Evolutionary conservation across 1,284 basidiomycete genomes (phyloP), one percentile per base, ranked within the genome.

Genomic region (Leccinum fallax): DNA sequence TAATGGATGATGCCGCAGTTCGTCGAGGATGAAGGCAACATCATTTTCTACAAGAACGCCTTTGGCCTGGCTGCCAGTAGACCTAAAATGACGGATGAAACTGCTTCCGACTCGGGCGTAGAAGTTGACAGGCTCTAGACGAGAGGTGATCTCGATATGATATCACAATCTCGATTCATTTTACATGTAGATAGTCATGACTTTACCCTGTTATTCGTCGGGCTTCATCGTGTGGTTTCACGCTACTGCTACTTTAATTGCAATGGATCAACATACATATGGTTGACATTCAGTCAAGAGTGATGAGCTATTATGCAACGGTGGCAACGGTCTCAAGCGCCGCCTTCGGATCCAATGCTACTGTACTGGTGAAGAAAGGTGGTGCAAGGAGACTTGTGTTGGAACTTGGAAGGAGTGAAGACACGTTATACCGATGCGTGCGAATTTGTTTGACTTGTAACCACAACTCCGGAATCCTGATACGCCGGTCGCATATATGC

Each of bases 31-130:
- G 90, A 93, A 70, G 94, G 93, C 60, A 88, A 94, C 71, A 85
- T 97, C 65, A 75, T 95, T 61, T 97, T 98, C 82, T 98, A 89
- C 87, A 95, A 95, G 83, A 93, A 98, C 71, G 85, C 89, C 4
- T 67, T 81, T 43, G 95, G 95, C 66, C 78, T 96, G 61, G 92
- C 94, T 57, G 77, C 86, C 65, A 82, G 85, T 70, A 83, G 85
- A 66, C 87, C 91, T 19, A 81, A 84, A 65, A 85, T 86, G 69
- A 77, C 80, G 54, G 89, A 90, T 62, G 79, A 76, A 63, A 79
- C 80, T 57, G 86, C 87, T 53, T 93, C 87, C 71, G 94, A 97
- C 79, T 97, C 94, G 53, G 94, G 94, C 74, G 79, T 96, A 63
- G 94, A 96, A 77, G 77, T 95, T 53, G 81, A 84, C 60, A 72